Evolutionary conservation across 108 stramenopile species (phyloP).

Genomic region (Parietichytrium sp.): DNA sequence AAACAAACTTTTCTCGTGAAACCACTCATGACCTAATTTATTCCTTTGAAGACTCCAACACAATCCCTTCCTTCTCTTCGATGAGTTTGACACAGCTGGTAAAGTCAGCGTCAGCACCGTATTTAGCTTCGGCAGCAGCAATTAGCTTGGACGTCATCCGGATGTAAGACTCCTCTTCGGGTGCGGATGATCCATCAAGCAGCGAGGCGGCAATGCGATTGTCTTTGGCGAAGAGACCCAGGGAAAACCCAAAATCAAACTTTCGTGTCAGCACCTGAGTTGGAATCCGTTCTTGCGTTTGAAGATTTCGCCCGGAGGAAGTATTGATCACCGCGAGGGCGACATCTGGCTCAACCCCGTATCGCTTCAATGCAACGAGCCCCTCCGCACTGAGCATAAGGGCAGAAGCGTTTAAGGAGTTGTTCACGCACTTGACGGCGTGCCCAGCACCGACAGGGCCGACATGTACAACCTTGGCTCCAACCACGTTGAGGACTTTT

Average conservation of each 20-base stretch:
- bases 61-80: neutral
- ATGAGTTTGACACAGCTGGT: slow-evolving; percentile 2
- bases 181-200: neutral
- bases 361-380: slow-evolving; percentile 9
- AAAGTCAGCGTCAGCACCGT: neutral
- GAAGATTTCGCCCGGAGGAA: slow-evolving; percentile 18
- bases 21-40: no score
- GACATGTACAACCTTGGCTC: neutral
- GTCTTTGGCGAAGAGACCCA: slow-evolving; percentile 41
- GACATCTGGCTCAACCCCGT: slow-evolving; percentile 28
- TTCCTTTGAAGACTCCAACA: no score
- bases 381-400: slow-evolving; percentile 38
- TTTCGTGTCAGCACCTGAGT: slow-evolving; percentile 35
- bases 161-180: neutral
- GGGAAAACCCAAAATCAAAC: slow-evolving; percentile 36
- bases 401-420: slow-evolving; percentile 25
- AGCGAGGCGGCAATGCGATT: neutral
- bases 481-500: neutral
- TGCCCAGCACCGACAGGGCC: slow-evolving; percentile 15
- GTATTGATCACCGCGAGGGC: slow-evolving; percentile 40
- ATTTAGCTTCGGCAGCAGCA: neutral
- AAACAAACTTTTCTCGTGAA: no score
- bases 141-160: neutral
- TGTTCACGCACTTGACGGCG: slow-evolving; percentile 40
- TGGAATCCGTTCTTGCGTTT: slow-evolving; percentile 40